A percentile compares a stretch with the other conserved stretches of the same genome.
Evolutionary conservation across 2,329 filamentous ascomycete species (phyloP).

Genomic region (Lasiodiplodia hormozganensis): DNA sequence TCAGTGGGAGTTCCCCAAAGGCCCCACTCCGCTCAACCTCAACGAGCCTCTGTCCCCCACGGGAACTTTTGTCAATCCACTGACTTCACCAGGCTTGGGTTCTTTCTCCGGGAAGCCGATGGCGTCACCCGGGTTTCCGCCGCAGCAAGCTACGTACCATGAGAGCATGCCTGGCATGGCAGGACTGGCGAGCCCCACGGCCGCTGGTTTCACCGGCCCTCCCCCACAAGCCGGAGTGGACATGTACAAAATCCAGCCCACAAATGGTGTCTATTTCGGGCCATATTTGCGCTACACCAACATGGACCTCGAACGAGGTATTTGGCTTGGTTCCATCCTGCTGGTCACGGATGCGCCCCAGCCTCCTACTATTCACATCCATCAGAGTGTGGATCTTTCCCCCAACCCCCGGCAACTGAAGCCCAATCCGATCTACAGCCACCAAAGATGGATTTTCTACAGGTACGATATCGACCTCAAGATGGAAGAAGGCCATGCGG

Average conservation of each 20-base stretch:
- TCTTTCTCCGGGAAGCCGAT: conserved; percentile 69
- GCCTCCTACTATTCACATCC: conserved; percentile 94
- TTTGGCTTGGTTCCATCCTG: conserved; percentile 93
- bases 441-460: conserved; percentile 95
- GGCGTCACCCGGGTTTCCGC: conserved; percentile 81
- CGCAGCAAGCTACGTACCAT: conserved; percentile 82
- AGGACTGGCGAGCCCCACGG: conserved; percentile 73
- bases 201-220: conserved; percentile 86
- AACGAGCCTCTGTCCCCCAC: conserved; percentile 87
- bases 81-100: conserved; percentile 54
- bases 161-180: conserved; percentile 86
- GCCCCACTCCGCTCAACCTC: conserved; percentile 85
- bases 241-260: conserved; percentile 90
- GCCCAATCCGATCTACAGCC: conserved; percentile 80
- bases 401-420: conserved; percentile 90
- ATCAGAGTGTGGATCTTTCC: conserved; percentile 86
- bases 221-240: conserved; percentile 88
- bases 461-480: conserved; percentile 89
- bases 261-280: conserved; percentile 97
- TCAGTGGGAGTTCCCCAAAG: conserved; percentile 99
- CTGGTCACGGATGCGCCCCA: conserved; percentile 90
- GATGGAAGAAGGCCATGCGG: conserved; percentile 80
- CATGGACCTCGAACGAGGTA: conserved; percentile 90
- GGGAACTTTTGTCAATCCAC: conserved; percentile 56
- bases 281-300: conserved; percentile 96